phyloP scores from a whole-genome alignment of 805 yeast species.

The Lachancea sp. region DNA sequence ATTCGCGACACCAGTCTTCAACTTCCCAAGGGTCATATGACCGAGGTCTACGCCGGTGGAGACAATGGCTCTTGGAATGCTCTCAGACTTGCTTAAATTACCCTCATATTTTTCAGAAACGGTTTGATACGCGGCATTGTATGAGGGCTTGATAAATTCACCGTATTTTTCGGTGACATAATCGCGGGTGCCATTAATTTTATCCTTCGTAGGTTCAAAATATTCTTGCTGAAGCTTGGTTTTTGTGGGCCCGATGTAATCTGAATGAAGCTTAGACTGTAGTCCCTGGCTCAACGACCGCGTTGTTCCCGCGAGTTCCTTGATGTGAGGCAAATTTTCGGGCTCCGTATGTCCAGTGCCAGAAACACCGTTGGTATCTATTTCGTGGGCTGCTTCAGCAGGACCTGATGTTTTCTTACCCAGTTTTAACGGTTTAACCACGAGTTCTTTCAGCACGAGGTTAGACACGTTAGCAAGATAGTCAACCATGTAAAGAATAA shows the following conservation, averaged over 20 bases:
- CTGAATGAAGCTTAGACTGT: constrained; percentile 20
- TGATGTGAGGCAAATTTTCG: constrained; percentile 20
- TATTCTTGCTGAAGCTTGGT: constrained; percentile 12
- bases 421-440: constrained; percentile 27
- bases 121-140: constrained; percentile 25
- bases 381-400: constrained; percentile 9
- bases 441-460: constrained; percentile 22
- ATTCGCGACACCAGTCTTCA: constrained; percentile 15
- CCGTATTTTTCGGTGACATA: constrained; percentile 24
- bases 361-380: constrained; percentile 6
- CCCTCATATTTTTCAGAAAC: constrained; percentile 27
- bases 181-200: constrained; percentile 19
- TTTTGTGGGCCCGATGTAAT: constrained; percentile 22
- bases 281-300: constrained; percentile 23
- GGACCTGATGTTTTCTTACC: constrained; percentile 3
- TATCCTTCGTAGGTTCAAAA: constrained; percentile 18
- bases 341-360: constrained; percentile 5
- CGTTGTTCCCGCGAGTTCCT: constrained; percentile 27
- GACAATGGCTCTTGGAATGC: constrained; percentile 30
- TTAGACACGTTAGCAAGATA: constrained; percentile 30
- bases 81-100: constrained; percentile 25
- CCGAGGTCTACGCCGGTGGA: constrained; percentile 31
- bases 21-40: constrained; percentile 24
- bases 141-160: constrained; percentile 19
- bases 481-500: constrained; percentile 25